These are phyloP conservation scores for Telopea speciosissima DNA, from an alignment of 177 flowering plant species.

Conservation along the genomic window DNA sequence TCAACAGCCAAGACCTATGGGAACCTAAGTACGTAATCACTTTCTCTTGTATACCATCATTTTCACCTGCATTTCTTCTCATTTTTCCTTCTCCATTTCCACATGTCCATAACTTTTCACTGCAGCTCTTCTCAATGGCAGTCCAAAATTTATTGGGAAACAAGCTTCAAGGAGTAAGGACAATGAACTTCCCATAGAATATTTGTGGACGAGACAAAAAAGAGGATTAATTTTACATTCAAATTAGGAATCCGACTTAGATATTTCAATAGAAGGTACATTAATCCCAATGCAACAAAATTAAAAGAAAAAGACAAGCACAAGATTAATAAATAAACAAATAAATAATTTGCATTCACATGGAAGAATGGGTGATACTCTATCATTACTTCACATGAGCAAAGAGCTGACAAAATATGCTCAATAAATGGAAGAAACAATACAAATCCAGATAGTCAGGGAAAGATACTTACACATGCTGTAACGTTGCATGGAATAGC, in stretches of 20 bases:
- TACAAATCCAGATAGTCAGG: not conserved
- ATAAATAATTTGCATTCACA: no score
- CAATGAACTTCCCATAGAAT: not conserved
- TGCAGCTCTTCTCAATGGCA: no score
- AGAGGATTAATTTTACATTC: not conserved
- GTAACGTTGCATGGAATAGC: conserved; percentile 84
- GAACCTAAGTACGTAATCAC: no score
- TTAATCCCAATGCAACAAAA: not conserved
- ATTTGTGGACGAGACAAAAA: not conserved
- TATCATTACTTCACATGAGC: not conserved
- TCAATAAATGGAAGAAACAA: not conserved
- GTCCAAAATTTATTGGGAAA: not conserved
- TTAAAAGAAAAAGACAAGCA: not conserved
- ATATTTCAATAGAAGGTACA: not conserved
- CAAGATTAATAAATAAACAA: no score
- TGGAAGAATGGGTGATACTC: not conserved
- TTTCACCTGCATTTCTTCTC: not conserved
- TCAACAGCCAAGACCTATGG: no score
- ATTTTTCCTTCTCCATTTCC: not conserved
- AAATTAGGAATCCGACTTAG: not conserved
- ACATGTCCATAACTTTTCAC: not conserved
- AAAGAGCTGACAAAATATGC: not conserved
- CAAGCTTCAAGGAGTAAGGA: not conserved
- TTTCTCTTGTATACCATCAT: no score
- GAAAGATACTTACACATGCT: conserved; percentile 59